These are phyloP conservation scores for Aspergillus hortae DNA, from an alignment of 2,329 filamentous ascomycete species.

Conservation along the genomic window DNA sequence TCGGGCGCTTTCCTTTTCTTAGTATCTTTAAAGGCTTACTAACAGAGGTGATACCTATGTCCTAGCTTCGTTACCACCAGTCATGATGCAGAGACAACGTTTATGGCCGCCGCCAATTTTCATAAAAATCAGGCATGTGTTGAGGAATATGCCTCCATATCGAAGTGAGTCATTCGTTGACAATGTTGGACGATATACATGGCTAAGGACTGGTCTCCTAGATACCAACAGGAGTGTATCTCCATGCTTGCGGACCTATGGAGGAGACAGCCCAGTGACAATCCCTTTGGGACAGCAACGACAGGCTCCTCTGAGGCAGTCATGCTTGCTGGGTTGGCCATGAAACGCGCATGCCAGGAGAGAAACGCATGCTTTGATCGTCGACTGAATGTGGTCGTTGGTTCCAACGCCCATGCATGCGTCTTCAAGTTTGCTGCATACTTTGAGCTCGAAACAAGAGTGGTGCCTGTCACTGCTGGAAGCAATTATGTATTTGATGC, in stretches of 20 bases:
- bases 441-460: conserved; percentile 6
- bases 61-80: background rate
- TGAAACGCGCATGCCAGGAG: conserved; percentile 4
- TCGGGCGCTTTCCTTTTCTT: background rate
- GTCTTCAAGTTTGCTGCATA: conserved; percentile 7
- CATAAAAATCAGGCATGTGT: conserved; percentile 6
- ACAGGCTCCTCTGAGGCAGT: conserved; percentile 4
- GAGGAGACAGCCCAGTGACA: background rate
- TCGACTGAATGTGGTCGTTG: conserved; percentile 5
- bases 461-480: background rate
- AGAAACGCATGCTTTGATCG: background rate
- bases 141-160: conserved; percentile 6
- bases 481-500: background rate
- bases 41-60: background rate
- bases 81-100: background rate
- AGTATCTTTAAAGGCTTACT: background rate
- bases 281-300: background rate
- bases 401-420: conserved; percentile 7
- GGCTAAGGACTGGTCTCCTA: background rate
- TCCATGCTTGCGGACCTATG: background rate
- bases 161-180: background rate
- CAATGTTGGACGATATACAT: too few species aligned
- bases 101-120: background rate
- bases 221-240: background rate
- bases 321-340: conserved; percentile 6